Evolutionary conservation across 2,329 filamentous ascomycete species (phyloP), one percentile per base, ranked within the genome.

Genomic region (Purpureocillium takamizusanense): DNA sequence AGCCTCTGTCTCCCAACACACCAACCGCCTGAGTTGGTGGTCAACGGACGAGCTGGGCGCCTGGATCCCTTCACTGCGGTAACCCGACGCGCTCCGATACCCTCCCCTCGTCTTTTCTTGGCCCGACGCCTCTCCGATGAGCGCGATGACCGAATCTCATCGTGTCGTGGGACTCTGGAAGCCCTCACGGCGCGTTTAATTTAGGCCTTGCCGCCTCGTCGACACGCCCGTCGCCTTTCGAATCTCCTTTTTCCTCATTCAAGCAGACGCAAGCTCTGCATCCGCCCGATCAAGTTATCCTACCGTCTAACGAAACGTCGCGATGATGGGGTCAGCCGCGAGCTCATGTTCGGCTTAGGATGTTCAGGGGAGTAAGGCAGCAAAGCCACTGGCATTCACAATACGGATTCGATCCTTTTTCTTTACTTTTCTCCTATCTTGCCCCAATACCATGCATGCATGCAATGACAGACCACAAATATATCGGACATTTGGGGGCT

Each of bases 401-500:
- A 30, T 7, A 28, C 21, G 35, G 35, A 31, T 15, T 30, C 31
- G 35, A 37, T 31, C 23, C 27, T 21, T 36, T 36, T 27, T 38
- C 21, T 32, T 16, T 16, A 7, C 29, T 34, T 33, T 34, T 17
- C 25, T 18, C 29, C 28, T 18, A 30, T 35, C 17, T 28, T 33
- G 21, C 25, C 27, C 18, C 31, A 29, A 38, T 35, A 39, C 13
- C 25, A 34, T 37, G 28, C 36, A 17, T 29, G 14, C 31, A 38
- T 37, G 35, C 36, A 28, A 38, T 27, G 21, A 27, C 15, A 16
- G 30, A 27, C n/a, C n/a, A n/a, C 29, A 31, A 21, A 32, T 28
- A 10, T 9, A 29, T 25, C 13, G 16, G 15, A 7, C 21, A 25
- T 25, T n/a, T 25, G 21, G 21, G 5, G 21, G 10, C 10, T 25